Evolutionary conservation across 2,329 filamentous ascomycete species (phyloP), one percentile per base, ranked within the genome.

Genomic region (Hypoxylon sp.): DNA sequence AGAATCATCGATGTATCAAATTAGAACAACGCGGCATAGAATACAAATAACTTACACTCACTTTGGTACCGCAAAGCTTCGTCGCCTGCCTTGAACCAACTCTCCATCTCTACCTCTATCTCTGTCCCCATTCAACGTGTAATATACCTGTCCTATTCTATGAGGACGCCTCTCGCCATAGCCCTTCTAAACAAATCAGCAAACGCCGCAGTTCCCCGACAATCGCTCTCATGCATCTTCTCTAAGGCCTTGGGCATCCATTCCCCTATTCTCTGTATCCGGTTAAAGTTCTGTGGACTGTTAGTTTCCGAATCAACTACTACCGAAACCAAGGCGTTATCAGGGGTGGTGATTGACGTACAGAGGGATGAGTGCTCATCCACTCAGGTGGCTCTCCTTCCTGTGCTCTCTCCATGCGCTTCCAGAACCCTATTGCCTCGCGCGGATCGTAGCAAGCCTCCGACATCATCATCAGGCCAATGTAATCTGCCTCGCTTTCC

Each of bases 391-490:
- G 83, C 61, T 86, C 84, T 4, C 75, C 73, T 49, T 85, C 78
- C 25, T 81, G 79, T 1, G 80, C 76, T 41, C 77, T 76, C 68
- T 91, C 88, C 89, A 93, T 92, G 53, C 89, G 80, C 75, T 84
- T 79, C 90, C 89, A 93, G 65, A 94, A 87, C 0, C 82, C 82
- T 46, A 91, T 82, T 0, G 92, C 91, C 66, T 88, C 87, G 11
- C 84, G 80, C 0, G 92, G 92, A 67, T 93, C 85, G 76, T 91
- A 94, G 80, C 92, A 94, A 25, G 90, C 90, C 80, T 93, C 88
- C 0, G 91, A 88, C 91, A 94, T 94, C 85, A 94, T 91, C 85
- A 94, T 88, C 34, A 94, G 79, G 0, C 92, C 92, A 51, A 94
- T 93, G 73, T 92, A 93, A 75, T 95, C 92, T 0, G 92, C 92